A percentile compares a stretch with the other conserved stretches of the same genome.
Evolutionary conservation across 208 protist species (phyloP).

Genomic region (Acanthamoeba quina): DNA sequence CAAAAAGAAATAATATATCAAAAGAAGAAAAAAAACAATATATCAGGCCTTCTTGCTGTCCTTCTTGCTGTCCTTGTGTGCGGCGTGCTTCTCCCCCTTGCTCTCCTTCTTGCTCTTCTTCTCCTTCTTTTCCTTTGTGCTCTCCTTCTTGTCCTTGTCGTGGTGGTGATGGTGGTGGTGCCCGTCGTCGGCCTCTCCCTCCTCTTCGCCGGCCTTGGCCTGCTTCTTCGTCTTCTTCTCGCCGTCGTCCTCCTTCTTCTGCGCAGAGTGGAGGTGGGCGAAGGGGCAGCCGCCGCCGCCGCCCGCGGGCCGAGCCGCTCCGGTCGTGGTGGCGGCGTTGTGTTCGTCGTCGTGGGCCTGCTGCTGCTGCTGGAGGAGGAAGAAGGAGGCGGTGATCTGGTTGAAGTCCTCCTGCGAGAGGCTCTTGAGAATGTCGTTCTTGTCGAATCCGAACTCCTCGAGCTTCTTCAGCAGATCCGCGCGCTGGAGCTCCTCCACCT

Average conservation of each 20-base stretch:
- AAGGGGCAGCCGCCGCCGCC: constrained; percentile 25
- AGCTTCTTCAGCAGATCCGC: neutral
- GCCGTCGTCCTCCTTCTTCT: neutral
- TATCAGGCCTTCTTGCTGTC: too few relatives aligned
- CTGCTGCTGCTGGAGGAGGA: constrained; percentile 29
- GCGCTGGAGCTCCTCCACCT: neutral
- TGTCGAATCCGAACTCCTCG: constrained; percentile 25
- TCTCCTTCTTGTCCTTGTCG: neutral
- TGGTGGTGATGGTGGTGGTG: neutral
- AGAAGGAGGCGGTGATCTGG: constrained; percentile 43
- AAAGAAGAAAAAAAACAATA: too few relatives aligned
- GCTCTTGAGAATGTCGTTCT: constrained; percentile 39
- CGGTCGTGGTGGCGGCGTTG: neutral
- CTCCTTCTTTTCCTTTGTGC: neutral
- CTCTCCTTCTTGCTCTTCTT: neutral
- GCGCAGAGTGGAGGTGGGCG: neutral
- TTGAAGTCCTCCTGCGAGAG: constrained; percentile 25
- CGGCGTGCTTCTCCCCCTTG: too few relatives aligned
- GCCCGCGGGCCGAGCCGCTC: too few relatives aligned
- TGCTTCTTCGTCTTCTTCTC: too few relatives aligned
- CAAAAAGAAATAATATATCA: too few relatives aligned
- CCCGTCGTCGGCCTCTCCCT: neutral
- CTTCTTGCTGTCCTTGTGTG: neutral
- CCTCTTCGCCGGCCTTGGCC: neutral
- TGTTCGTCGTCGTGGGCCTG: neutral